These are phyloP conservation scores for Lachnum nothofagi DNA, from an alignment of 2,329 filamentous ascomycete genomes.

Conservation along the genomic window DNA sequence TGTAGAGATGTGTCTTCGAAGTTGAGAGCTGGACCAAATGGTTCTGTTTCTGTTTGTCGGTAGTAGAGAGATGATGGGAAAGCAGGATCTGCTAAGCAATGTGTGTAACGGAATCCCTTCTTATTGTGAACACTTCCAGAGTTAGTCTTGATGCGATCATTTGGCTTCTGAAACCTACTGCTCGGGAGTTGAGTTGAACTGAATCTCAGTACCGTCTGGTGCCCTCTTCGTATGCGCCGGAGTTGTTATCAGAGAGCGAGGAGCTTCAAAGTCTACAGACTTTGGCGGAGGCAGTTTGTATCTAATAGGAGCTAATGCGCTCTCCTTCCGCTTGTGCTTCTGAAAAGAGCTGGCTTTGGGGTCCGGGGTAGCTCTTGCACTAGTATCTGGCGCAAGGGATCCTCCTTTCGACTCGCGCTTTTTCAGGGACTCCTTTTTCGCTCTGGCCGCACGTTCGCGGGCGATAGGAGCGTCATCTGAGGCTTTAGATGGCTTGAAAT, in stretches of 20 bases:
- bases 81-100: constrained; percentile 81
- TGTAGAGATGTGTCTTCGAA: constrained; percentile 87
- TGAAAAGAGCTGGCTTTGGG: constrained; percentile 38
- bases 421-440: constrained; percentile 63
- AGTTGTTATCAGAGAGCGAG: constrained; percentile 53
- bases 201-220: constrained; percentile 46
- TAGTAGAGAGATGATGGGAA: constrained; percentile 87
- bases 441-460: constrained; percentile 37
- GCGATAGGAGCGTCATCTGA: constrained; percentile 27
- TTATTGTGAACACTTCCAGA: constrained; percentile 54
- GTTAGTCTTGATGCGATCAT: constrained; percentile 12
- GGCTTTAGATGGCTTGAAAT: constrained; percentile 45
- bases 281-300: constrained; percentile 63
- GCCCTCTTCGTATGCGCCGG: constrained; percentile 49
- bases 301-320: constrained; percentile 46
- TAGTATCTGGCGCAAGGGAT: constrained; percentile 40
- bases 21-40: constrained; percentile 78
- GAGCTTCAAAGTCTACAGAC: constrained; percentile 54
- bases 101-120: constrained; percentile 78
- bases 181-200: constrained; percentile 60
- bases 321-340: constrained; percentile 35
- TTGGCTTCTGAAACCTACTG: constrained; percentile 44
- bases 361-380: constrained; percentile 53
- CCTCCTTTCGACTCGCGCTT: constrained; percentile 59
- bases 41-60: constrained; percentile 78